Evolutionary conservation across 768 basidiomycete species (phyloP).

Genomic region (Lactarius pseudohatsudake): DNA sequence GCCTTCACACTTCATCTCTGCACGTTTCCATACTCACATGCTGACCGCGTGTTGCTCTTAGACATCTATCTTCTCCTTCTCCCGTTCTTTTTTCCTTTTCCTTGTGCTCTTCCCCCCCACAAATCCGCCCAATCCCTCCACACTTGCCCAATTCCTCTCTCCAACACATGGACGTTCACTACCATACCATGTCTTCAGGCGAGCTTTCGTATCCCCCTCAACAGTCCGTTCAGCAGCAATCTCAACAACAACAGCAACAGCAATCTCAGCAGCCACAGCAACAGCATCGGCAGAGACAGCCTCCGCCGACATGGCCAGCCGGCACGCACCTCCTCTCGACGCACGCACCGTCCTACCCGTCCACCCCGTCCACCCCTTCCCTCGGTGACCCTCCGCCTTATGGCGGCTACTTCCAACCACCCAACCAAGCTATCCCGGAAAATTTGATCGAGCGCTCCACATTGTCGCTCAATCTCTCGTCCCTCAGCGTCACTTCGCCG

Average conservation of each 20-base stretch:
- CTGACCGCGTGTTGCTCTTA: constrained; percentile 25
- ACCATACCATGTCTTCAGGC: constrained; percentile 33
- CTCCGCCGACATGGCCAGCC: constrained; percentile 31
- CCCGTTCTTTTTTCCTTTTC: constrained; percentile 8
- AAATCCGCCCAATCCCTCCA: constrained; percentile 16
- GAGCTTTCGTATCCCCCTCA: constrained; percentile 37
- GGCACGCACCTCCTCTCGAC: constrained; percentile 31
- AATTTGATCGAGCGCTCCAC: constrained; percentile 36
- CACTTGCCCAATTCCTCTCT: constrained; percentile 11
- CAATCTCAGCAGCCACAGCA: constrained; percentile 11
- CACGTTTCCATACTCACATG: constrained; percentile 27
- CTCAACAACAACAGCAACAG: constrained; percentile 13
- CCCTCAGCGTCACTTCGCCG: constrained; percentile 65
- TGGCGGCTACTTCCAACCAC: constrained; percentile 28
- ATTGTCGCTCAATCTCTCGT: constrained; percentile 67
- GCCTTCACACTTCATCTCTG: constrained; percentile 23
- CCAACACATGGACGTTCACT: constrained; percentile 34
- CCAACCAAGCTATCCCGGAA: constrained; percentile 30
- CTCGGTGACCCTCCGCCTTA: constrained; percentile 30
- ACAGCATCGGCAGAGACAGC: constrained; percentile 33
- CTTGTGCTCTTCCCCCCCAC: constrained; percentile 14
- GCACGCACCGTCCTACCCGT: constrained; percentile 26
- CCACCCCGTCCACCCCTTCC: constrained; percentile 25
- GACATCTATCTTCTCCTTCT: constrained; percentile 20
- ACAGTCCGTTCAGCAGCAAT: constrained; percentile 33